Percentiles rank a stretch among this genome's conserved stretches.
These are phyloP conservation scores for Uronychia setigera DNA, from an alignment of 73 alveolate genomes.

Conservation along the genomic window DNA sequence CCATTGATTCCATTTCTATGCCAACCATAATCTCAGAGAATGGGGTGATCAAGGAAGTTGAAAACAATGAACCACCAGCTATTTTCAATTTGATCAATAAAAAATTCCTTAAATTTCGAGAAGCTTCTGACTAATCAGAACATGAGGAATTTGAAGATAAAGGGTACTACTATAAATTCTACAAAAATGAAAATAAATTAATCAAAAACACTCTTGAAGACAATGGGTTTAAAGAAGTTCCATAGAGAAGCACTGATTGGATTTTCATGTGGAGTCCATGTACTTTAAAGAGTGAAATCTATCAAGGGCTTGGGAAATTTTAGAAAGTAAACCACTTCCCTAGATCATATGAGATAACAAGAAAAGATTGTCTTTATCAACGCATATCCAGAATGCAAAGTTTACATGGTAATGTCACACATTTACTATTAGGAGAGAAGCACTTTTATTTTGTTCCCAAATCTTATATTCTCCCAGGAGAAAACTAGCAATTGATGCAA, in stretches of 20 bases:
- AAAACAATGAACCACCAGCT: neutral
- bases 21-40: neutral
- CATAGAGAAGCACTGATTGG: conserved; percentile 38
- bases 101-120: neutral
- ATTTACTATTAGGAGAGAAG: conserved; percentile 21
- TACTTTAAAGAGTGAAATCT: conserved; percentile 20
- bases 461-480: conserved; percentile 87
- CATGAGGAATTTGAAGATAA: conserved; percentile 26
- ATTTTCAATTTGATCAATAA: neutral
- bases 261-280: conserved; percentile 43
- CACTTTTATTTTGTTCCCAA: conserved; percentile 83
- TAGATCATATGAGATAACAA: conserved; percentile 71
- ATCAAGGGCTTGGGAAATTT: conserved; percentile 29
- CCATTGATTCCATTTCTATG: neutral
- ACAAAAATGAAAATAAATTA: conserved; percentile 43
- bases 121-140: too few species aligned
- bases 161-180: conserved; percentile 54
- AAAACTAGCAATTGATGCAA: conserved; percentile 69
- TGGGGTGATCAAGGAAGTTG: neutral
- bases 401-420: conserved; percentile 39
- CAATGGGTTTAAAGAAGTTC: conserved; percentile 53
- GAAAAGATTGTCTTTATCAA: conserved; percentile 97
- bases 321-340: conserved; percentile 66
- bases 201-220: conserved; percentile 55
- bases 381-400: conserved; percentile 87